Conservation (phyloP, 176 grass and related monocot genomes). For the Rhynchospora tenuis region DNA sequence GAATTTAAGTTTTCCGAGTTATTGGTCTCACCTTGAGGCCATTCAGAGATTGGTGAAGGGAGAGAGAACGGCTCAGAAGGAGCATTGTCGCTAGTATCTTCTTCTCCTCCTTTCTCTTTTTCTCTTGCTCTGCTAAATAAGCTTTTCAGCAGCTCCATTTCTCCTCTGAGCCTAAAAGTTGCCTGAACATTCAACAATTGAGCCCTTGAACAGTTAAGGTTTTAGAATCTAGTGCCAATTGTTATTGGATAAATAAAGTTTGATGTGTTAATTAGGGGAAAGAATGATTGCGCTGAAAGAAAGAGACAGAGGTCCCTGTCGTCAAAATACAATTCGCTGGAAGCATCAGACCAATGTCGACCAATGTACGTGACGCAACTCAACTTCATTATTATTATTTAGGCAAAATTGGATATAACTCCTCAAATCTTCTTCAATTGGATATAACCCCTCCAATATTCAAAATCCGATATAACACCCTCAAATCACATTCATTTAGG, state of each 20-base stretch:
- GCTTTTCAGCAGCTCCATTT: conserved; percentile 17
- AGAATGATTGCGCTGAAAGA: neutral
- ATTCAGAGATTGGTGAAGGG: conserved; percentile 33
- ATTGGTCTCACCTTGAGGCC: conserved; percentile 37
- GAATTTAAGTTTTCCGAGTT: neutral
- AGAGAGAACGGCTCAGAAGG: conserved; percentile 41
- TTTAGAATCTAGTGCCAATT: neutral
- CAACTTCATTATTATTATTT: no score
- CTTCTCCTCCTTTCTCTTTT: neutral
- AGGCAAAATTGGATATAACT: no score
- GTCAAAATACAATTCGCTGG: neutral
- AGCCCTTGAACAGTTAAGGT: neutral
- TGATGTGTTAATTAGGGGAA: neutral
- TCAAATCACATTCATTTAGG: no score
- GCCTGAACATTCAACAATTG: neutral
- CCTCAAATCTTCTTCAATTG: no score
- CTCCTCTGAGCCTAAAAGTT: neutral
- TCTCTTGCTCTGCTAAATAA: neutral
- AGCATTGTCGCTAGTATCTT: neutral
- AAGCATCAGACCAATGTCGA: neutral
- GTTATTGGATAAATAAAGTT: neutral
- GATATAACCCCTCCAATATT: no score
- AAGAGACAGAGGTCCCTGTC: neutral
- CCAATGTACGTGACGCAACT: neutral
- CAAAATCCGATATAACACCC: no score